A percentile compares a stretch with the other conserved stretches of the same genome.
Conservation (phyloP, 345 rosid genomes). For the Aegle marmelos region DNA sequence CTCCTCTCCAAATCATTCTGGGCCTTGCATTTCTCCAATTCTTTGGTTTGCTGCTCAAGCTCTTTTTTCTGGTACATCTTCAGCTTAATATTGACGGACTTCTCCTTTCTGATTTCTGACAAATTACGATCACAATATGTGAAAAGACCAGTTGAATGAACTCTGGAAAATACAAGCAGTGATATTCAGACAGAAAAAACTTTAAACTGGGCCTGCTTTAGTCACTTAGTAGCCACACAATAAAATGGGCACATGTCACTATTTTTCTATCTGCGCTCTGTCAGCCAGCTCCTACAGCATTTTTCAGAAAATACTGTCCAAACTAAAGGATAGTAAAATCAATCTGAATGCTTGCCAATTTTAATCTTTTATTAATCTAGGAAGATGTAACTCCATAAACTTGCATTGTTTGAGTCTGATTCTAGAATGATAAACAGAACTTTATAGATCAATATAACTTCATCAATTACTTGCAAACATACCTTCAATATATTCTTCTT, state of each 20-base stretch:
- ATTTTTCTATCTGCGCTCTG: too few species aligned
- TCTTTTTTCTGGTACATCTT: not conserved
- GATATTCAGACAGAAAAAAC: too few species aligned
- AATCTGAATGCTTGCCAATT: not conserved
- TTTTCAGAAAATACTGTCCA: not conserved
- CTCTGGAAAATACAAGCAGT: too few species aligned
- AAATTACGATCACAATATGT: not conserved
- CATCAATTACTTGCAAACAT: not conserved
- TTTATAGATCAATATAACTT: not conserved
- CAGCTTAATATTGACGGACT: slow-evolving; percentile 6
- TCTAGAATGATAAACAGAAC: not conserved
- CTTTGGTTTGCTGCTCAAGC: not conserved
- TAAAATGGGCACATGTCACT: too few species aligned
- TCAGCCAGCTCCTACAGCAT: too few species aligned
- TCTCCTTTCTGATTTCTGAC: slow-evolving; percentile 15
- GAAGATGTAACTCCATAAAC: not conserved
- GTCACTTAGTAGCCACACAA: too few species aligned
- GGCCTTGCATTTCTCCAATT: slow-evolving; percentile 15
- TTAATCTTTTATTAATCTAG: not conserved
- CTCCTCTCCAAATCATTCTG: not conserved
- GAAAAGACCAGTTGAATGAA: not conserved
- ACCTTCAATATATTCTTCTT: slow-evolving; percentile 6
- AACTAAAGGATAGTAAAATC: not conserved
- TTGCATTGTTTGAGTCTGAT: not conserved
- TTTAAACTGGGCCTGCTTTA: too few species aligned